Evolutionary conservation across 208 protist genomes (phyloP), one percentile per base, ranked within the genome.

Genomic region (Leishmania arabica): DNA sequence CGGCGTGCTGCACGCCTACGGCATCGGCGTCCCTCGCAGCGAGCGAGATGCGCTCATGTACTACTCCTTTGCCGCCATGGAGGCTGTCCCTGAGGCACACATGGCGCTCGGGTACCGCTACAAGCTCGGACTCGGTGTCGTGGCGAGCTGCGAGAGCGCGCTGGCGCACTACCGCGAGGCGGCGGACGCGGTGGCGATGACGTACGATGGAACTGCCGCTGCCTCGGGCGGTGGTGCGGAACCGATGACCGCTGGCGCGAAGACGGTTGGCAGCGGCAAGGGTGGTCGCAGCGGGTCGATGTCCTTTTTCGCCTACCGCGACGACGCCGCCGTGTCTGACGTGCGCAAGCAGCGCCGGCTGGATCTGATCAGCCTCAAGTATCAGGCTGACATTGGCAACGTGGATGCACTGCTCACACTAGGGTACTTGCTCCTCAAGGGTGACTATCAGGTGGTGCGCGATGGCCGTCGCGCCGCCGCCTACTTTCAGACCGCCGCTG

Each of bases 41-140:
- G 90, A 95, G 60, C 78, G 88, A 0, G 86, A 87, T 15, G 90
- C 94, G 6, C 65, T 98, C 37, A 64, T 96, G 77, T 90, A 98
- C 86, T 93, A 95, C 84, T 90, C 87, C 56, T 95, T 97, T 64
- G 93, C 95, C 1, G 93, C 95, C 51, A 82, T 94, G 72, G 89
- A 92, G 31, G 90, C 84, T 68, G 82, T 95, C 17, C 87, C 89
- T 1, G 88, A 96, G 86, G 91, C 93, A 47, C 88, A 95, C 79
- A 84, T 96, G 81, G 93, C 93, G 45, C 91, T 98, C 34, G 95
- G 88, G 54, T 87, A 95, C 68, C 92, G 92, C 64, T 90, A 97
- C 86, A 74, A 75, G 1, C 76, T 92, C 66, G 92, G 93, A 31
- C 31, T 91, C 76, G 92, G 91, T 21, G 88, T 96, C 13, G 64